phyloP scores from a whole-genome alignment of 176 grass and related monocot species.

The Rhynchospora breviuscula region DNA sequence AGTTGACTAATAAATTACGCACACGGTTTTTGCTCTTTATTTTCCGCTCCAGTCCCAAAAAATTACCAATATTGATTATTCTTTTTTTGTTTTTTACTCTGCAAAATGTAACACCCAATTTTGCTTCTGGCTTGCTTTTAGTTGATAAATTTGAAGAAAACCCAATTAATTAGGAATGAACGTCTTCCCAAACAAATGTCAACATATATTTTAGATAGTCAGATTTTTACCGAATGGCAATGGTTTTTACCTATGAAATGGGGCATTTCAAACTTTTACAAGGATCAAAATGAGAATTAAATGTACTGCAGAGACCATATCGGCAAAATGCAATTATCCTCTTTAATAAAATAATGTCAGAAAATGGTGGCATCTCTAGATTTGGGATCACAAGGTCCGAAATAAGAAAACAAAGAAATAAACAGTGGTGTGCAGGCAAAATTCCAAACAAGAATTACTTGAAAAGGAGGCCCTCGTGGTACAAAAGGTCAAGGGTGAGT shows the following conservation, averaged over 20 bases:
- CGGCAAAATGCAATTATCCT: not conserved
- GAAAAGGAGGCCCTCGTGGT: not conserved
- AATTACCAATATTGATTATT: not conserved
- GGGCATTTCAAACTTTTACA: not conserved
- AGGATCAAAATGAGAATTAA: not conserved
- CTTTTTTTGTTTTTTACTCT: too few species aligned
- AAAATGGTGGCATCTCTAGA: constrained; percentile 15
- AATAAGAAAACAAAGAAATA: constrained; percentile 13
- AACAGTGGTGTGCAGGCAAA: constrained; percentile 16
- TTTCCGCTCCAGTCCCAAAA: not conserved
- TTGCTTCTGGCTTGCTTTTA: not conserved
- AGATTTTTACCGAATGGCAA: not conserved
- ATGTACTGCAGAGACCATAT: not conserved
- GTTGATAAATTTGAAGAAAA: not conserved
- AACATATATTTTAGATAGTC: not conserved
- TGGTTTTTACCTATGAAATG: not conserved
- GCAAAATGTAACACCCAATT: too few species aligned
- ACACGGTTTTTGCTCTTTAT: not conserved
- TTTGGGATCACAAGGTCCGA: constrained; percentile 15
- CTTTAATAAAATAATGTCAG: not conserved
- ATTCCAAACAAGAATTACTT: constrained; percentile 27
- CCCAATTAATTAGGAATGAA: not conserved
- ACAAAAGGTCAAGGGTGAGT: not conserved
- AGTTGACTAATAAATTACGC: constrained; percentile 3
- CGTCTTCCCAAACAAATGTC: not conserved